A percentile compares a stretch with the other conserved stretches of the same genome.
phyloP scores from a whole-genome alignment of 1,139 yeast species.

The Ogataea hybrid region DNA sequence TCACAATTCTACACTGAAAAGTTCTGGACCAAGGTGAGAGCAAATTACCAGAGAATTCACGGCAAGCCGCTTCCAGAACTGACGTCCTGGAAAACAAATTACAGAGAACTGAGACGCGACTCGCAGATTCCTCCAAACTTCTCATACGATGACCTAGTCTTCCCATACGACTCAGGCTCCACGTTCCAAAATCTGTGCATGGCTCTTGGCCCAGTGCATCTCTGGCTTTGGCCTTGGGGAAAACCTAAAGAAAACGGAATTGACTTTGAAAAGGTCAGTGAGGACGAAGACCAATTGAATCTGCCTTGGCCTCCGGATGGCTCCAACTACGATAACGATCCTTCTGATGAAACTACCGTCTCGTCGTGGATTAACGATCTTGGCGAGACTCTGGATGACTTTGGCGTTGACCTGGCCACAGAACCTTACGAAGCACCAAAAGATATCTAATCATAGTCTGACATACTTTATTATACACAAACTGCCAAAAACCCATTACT shows the following conservation, averaged over 20 bases:
- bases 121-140: conserved; percentile 35
- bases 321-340: conserved; percentile 37
- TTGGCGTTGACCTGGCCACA: conserved; percentile 81
- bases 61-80: conserved; percentile 45
- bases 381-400: conserved; percentile 81
- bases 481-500: background rate
- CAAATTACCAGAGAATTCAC: conserved; percentile 45
- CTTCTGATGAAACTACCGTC: background rate
- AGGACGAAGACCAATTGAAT: conserved; percentile 55
- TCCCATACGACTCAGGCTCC: conserved; percentile 77
- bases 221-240: conserved; percentile 75
- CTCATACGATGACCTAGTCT: conserved; percentile 57
- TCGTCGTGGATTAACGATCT: conserved; percentile 66
- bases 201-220: conserved; percentile 55
- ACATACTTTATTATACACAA: conserved; percentile 7
- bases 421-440: conserved; percentile 36
- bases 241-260: conserved; percentile 53
- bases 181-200: conserved; percentile 49
- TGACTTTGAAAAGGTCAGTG: conserved; percentile 51
- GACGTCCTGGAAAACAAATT: conserved; percentile 43
- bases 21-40: conserved; percentile 49
- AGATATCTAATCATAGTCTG: conserved; percentile 1
- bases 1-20: conserved; percentile 55
- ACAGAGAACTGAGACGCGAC: conserved; percentile 19
- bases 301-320: conserved; percentile 94